A percentile compares a stretch with the other conserved stretches of the same genome.
phyloP scores from a whole-genome alignment of 805 yeast genomes.

The Yamadazyma sp. region DNA sequence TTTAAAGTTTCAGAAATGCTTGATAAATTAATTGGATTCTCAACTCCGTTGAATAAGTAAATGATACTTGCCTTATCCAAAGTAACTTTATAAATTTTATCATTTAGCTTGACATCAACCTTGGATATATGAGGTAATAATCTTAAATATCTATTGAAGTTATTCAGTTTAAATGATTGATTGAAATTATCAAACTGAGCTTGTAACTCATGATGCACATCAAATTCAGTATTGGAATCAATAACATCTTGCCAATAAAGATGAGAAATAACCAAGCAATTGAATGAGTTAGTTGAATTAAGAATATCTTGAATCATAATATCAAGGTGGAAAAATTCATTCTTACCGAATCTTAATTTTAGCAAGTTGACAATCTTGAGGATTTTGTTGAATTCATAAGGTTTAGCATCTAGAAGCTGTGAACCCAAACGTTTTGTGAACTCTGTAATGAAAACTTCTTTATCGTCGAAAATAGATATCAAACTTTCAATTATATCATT shows the following conservation, averaged over 20 bases:
- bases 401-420: constrained; percentile 39
- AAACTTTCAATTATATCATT: constrained; percentile 71
- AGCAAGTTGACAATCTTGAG: constrained; percentile 47
- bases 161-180: constrained; percentile 37
- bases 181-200: constrained; percentile 43
- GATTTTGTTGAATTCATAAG: constrained; percentile 23
- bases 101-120: constrained; percentile 53
- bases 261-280: constrained; percentile 67
- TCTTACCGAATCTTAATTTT: constrained; percentile 62
- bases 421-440: constrained; percentile 59
- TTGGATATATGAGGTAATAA: constrained; percentile 59
- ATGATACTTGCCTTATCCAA: constrained; percentile 72
- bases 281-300: constrained; percentile 43
- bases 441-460: constrained; percentile 63
- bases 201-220: constrained; percentile 47
- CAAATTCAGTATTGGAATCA: constrained; percentile 19
- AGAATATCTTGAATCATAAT: constrained; percentile 79
- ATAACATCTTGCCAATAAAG: constrained; percentile 60
- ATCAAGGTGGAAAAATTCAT: constrained; percentile 65
- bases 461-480: constrained; percentile 68
- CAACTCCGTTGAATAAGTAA: constrained; percentile 40
- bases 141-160: constrained; percentile 57
- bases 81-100: constrained; percentile 45
- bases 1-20: constrained; percentile 33
- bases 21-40: constrained; percentile 28